phyloP scores from a whole-genome alignment of 352 stramenopile species.

The Pythium pyrilobum region DNA sequence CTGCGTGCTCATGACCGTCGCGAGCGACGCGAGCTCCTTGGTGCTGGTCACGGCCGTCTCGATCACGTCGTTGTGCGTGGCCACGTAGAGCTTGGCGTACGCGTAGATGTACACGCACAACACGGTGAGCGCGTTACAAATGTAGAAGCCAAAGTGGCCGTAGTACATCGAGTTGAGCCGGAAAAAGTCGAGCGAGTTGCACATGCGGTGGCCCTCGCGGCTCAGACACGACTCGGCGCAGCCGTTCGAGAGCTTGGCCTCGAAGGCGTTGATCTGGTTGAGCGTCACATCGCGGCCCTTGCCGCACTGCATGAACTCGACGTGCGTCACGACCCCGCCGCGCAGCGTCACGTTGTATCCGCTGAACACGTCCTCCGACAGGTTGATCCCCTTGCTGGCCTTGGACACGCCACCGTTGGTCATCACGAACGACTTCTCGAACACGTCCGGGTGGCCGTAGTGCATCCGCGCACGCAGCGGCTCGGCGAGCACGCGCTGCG shows the following conservation, averaged over 20 bases:
- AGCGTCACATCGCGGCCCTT: constrained; percentile 85
- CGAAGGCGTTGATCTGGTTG: constrained; percentile 86
- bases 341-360: constrained; percentile 83
- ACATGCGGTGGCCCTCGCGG: constrained; percentile 78
- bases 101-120: constrained; percentile 84
- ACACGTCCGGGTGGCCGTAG: constrained; percentile 85
- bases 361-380: constrained; percentile 89
- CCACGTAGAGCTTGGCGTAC: constrained; percentile 81
- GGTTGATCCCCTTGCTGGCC: constrained; percentile 83
- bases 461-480: constrained; percentile 80
- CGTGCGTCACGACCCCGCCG: constrained; percentile 72
- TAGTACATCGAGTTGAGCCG: constrained; percentile 89
- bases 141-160: constrained; percentile 87
- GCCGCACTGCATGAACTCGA: constrained; percentile 88
- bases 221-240: constrained; percentile 75
- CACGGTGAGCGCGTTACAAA: constrained; percentile 83
- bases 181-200: constrained; percentile 75
- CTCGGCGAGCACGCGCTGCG: constrained; percentile 76
- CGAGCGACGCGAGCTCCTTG: constrained; percentile 55
- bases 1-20: constrained; percentile 81
- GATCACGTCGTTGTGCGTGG: constrained; percentile 58
- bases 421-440: constrained; percentile 85
- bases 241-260: constrained; percentile 85
- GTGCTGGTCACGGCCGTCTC: constrained; percentile 50
- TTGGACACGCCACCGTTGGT: constrained; percentile 81